These are phyloP conservation scores for Drechslera avenae DNA, from an alignment of 2,329 filamentous ascomycete species.

Conservation along the genomic window DNA sequence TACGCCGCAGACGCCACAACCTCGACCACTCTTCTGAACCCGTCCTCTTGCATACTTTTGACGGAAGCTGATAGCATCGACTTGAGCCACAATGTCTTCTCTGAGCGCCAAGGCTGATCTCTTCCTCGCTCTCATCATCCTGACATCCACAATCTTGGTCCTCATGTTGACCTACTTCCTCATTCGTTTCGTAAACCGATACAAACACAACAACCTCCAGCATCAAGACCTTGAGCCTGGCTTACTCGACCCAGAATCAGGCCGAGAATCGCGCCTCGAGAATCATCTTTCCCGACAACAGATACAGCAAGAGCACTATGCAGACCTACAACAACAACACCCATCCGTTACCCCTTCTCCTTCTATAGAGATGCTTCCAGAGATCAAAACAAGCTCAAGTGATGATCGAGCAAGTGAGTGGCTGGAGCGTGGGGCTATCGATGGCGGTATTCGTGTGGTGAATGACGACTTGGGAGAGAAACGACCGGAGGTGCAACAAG, in stretches of 20 bases:
- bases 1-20: constrained; percentile 9
- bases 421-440: constrained; percentile 19
- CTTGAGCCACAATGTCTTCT: constrained; percentile 3
- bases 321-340: constrained; percentile 11
- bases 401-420: constrained; percentile 25
- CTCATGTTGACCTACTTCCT: constrained; percentile 24
- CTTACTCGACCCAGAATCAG: constrained; percentile 5
- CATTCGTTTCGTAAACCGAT: constrained; percentile 14
- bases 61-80: neutral
- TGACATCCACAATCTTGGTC: constrained; percentile 19
- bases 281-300: constrained; percentile 11
- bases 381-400: constrained; percentile 15
- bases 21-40: neutral
- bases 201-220: neutral
- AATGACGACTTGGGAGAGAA: constrained; percentile 10
- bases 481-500: constrained; percentile 3
- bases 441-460: constrained; percentile 1
- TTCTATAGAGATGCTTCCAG: constrained; percentile 15
- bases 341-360: constrained; percentile 10
- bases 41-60: neutral
- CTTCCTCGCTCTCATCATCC: constrained; percentile 21
- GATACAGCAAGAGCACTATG: constrained; percentile 7
- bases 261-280: constrained; percentile 5
- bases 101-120: constrained; percentile 6
- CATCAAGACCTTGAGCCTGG: neutral